A percentile compares a stretch with the other conserved stretches of the same genome.
These are phyloP conservation scores for Mycogone perniciosa DNA, from an alignment of 2,329 filamentous ascomycete species.

Conservation along the genomic window DNA sequence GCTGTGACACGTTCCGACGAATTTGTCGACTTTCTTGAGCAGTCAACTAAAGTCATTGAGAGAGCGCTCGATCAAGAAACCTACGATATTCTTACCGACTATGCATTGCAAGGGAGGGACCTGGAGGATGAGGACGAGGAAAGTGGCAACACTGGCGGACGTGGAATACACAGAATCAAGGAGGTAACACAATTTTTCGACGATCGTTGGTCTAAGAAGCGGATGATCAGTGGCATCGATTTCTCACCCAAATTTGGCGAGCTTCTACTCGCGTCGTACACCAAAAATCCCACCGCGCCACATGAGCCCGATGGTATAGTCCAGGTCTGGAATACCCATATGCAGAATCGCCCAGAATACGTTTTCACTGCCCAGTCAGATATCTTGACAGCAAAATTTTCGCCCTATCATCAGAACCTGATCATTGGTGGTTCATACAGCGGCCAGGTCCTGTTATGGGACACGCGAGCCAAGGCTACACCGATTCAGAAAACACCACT, in stretches of 20 bases:
- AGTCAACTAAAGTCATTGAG: conserved; percentile 95
- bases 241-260: conserved; percentile 96
- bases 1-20: conserved; percentile 89
- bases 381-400: conserved; percentile 92
- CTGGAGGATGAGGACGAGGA: conserved; percentile 79
- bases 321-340: conserved; percentile 94
- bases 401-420: conserved; percentile 94
- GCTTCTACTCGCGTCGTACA: conserved; percentile 88
- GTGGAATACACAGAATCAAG: conserved; percentile 68
- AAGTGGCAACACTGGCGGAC: conserved; percentile 60
- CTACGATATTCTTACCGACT: conserved; percentile 93
- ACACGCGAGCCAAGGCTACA: conserved; percentile 80
- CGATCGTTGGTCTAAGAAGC: conserved; percentile 92
- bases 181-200: conserved; percentile 93
- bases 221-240: conserved; percentile 91
- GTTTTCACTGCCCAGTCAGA: conserved; percentile 95
- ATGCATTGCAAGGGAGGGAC: conserved; percentile 72
- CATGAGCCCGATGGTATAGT: conserved; percentile 91
- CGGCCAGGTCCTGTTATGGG: conserved; percentile 94
- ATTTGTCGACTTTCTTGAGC: conserved; percentile 90
- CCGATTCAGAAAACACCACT: conserved; percentile 95
- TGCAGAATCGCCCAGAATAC: conserved; percentile 91
- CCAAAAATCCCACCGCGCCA: conserved; percentile 91
- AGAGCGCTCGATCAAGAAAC: conserved; percentile 83
- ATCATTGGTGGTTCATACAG: conserved; percentile 96